phyloP scores from a whole-genome alignment of 352 stramenopile genomes.

The Bremia lactucae region DNA sequence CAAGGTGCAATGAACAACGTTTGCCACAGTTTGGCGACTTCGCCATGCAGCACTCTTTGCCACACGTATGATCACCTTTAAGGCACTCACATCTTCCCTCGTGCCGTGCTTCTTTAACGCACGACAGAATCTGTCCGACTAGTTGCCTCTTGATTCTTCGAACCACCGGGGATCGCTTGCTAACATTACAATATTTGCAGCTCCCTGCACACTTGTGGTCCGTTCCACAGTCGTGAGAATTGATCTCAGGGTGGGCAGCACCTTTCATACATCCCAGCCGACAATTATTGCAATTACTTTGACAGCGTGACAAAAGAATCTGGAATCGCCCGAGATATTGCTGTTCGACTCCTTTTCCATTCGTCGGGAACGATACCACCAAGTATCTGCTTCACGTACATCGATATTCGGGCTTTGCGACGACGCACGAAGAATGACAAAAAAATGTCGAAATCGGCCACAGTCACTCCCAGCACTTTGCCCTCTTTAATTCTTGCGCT shows the following conservation, averaged over 20 bases:
- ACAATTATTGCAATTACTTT: constrained; percentile 34
- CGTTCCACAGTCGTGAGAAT: constrained; percentile 33
- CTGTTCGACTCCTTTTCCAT: constrained; percentile 36
- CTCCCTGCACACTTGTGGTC: constrained; percentile 23
- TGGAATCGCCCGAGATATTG: constrained; percentile 36
- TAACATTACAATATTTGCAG: constrained; percentile 25
- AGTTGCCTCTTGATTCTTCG: too few relatives aligned
- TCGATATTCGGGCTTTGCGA: constrained; percentile 33
- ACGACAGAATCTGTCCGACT: constrained; percentile 15
- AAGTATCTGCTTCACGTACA: constrained; percentile 34
- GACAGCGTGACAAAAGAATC: constrained; percentile 42
- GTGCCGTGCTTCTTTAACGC: constrained; percentile 21
- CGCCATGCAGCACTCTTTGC: constrained; percentile 12
- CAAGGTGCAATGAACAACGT: constrained; percentile 16
- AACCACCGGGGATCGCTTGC: too few relatives aligned
- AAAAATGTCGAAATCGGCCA: constrained; percentile 49
- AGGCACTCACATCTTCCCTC: constrained; percentile 30
- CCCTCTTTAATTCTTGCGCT: constrained; percentile 2
- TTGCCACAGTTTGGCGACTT: constrained; percentile 24
- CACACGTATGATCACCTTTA: constrained; percentile 30
- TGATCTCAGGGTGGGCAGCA: constrained; percentile 15
- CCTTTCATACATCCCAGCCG: constrained; percentile 32
- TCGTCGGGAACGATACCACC: constrained; percentile 29
- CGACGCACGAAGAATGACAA: constrained; percentile 48
- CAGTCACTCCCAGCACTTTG: constrained; percentile 15